A percentile compares a stretch with the other conserved stretches of the same genome.
Conservation (phyloP, 2,329 filamentous ascomycete species). For the Monosporascus ibericus region DNA sequence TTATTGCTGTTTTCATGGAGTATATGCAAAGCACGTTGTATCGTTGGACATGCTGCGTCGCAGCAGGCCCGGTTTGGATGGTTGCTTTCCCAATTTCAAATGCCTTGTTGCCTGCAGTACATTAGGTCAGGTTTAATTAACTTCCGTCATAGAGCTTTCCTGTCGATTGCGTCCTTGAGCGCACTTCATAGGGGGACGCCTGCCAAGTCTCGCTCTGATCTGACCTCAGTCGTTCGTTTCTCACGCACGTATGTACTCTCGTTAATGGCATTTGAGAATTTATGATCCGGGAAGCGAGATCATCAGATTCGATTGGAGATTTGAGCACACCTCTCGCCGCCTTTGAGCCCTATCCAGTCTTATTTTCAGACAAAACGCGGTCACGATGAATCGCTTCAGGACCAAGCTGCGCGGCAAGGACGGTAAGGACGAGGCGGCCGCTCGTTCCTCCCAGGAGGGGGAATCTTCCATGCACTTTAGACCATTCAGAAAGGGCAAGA, state of each 20-base stretch:
- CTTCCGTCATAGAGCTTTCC: not conserved
- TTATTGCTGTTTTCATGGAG: not conserved
- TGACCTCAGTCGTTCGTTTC: not conserved
- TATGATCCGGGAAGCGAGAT: not conserved
- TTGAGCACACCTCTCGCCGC: not conserved
- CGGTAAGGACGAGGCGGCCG: conserved; percentile 50
- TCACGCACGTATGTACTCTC: not conserved
- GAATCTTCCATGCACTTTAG: conserved; percentile 48
- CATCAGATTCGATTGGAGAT: too few relatives aligned
- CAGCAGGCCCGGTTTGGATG: not conserved
- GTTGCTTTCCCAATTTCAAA: not conserved
- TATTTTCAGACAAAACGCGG: not conserved
- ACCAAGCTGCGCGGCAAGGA: conserved; percentile 53
- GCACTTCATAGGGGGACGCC: not conserved
- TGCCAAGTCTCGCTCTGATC: not conserved
- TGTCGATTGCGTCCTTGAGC: not conserved
- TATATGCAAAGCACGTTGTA: not conserved
- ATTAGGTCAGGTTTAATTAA: not conserved
- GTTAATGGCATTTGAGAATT: not conserved
- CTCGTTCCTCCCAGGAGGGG: conserved; percentile 47
- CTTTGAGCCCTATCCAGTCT: not conserved
- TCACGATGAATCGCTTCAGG: conserved; percentile 69
- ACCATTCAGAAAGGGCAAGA: conserved; percentile 51
- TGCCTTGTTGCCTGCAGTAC: not conserved
- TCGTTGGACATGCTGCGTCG: not conserved